Evolutionary conservation across 2,329 filamentous ascomycete genomes (phyloP), one percentile per base, ranked within the genome.

Genomic region (Alternaria triticina): DNA sequence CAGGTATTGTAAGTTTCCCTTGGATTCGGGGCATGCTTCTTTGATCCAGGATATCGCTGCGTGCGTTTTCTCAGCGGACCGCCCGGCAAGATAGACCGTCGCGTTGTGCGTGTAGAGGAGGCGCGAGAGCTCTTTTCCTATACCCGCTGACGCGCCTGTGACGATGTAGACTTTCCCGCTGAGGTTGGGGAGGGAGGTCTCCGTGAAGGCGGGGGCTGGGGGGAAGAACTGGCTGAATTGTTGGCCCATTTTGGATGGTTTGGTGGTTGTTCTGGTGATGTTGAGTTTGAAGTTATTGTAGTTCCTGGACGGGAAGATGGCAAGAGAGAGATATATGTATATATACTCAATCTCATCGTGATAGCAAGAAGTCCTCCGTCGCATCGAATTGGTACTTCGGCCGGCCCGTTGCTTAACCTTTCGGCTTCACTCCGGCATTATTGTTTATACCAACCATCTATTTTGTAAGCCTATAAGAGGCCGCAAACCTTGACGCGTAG

Each of bases 81-180:
- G 84, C 6, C 81, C 82, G 12, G 86, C 85, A 25, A 87, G 75
- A 73, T 87, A 88, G 22, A 88, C 83, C 0, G 77, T 86, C 28
- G 81, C 86, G 57, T 86, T 84, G 25, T 81, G 81, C 17, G 74
- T 68, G 72, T 88, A 88, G 12, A 89, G 79, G 6, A 88, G 82
- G 44, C 81, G 81, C 40, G 77, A 78, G 15, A 87, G 78, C 67
- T 86, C 83, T 25, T 83, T 80, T 11, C 86, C 86, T 13, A 87
- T 77, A 17, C 82, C 82, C 1, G 80, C 67, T 49, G 79, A 78
- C 30, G 80, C 82, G 15, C 84, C 84, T 0, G 77, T 88, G 17
- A 88, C 82, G 61, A 88, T 80, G 72, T 81, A 82, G 27, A 86
- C 82, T 23, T 55, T 55, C 2, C 56, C 65, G 10, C 71, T 64